phyloP scores from a whole-genome alignment of 495 filamentous ascomycete species.

The Letharia columbiana region DNA sequence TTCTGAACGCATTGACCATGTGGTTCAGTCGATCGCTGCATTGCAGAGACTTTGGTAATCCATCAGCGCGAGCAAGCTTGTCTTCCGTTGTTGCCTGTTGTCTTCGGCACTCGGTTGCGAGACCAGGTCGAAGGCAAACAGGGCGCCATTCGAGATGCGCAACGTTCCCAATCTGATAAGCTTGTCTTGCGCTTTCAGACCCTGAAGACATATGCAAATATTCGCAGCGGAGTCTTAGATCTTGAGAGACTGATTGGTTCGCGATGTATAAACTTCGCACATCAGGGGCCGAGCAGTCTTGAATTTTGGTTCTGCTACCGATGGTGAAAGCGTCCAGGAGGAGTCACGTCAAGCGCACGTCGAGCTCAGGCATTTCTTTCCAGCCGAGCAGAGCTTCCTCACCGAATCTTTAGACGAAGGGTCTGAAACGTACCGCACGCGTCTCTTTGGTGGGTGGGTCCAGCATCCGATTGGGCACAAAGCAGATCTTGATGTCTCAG shows the following conservation, averaged over 20 bases:
- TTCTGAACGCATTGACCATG: background rate
- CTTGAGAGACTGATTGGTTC: background rate
- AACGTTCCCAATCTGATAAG: background rate
- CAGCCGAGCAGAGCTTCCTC: background rate
- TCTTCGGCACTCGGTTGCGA: background rate
- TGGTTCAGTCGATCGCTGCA: background rate
- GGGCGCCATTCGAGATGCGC: slow-evolving; percentile 1
- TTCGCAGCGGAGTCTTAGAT: background rate
- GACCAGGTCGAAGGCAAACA: background rate
- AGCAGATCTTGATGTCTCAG: background rate
- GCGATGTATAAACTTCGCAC: background rate
- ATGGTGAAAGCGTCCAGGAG: background rate
- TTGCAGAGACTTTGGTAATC: background rate
- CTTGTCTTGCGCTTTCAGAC: background rate
- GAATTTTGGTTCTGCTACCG: background rate
- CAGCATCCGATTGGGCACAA: background rate
- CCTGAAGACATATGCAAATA: background rate
- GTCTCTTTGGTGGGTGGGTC: background rate
- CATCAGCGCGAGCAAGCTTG: background rate
- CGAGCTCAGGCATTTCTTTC: background rate
- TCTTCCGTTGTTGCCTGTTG: background rate
- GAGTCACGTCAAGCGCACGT: background rate
- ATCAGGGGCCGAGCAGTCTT: background rate
- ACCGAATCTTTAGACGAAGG: background rate
- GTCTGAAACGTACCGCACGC: background rate